phyloP scores from a whole-genome alignment of 257 asterid species.

The Petunia axillaris region DNA sequence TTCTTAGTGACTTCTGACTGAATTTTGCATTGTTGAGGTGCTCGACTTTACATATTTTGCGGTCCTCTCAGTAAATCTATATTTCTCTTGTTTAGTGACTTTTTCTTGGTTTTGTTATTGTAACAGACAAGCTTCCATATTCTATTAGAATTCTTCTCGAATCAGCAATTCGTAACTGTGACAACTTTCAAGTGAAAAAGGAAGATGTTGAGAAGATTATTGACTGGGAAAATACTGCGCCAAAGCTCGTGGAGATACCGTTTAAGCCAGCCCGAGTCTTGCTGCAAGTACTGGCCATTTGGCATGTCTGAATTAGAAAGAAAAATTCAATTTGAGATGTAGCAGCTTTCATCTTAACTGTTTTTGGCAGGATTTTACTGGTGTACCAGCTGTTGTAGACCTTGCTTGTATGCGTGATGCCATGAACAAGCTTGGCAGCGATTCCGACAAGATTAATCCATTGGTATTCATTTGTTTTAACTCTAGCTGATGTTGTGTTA shows the following conservation, averaged over 20 bases:
- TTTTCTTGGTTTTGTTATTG: constrained; percentile 13
- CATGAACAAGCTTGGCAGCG: constrained; percentile 90
- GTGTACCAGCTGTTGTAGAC: constrained; percentile 96
- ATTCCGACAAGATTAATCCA: constrained; percentile 93
- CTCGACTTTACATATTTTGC: neutral
- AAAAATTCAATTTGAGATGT: neutral
- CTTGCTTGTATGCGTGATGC: constrained; percentile 99
- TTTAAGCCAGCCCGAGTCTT: constrained; percentile 98
- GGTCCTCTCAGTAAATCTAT: neutral
- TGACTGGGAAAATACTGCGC: constrained; percentile 88
- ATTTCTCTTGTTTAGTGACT: neutral
- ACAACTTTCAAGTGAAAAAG: constrained; percentile 87
- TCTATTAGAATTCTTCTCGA: constrained; percentile 92
- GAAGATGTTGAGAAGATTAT: constrained; percentile 92
- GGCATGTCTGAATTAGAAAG: neutral
- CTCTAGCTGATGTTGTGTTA: constrained; percentile 16
- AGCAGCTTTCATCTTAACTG: constrained; percentile 15
- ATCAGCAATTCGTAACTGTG: constrained; percentile 96
- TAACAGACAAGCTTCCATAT: constrained; percentile 88
- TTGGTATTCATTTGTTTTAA: constrained; percentile 56
- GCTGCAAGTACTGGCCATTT: constrained; percentile 66
- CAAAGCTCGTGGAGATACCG: constrained; percentile 89
- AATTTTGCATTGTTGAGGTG: neutral
- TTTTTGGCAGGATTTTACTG: constrained; percentile 81
- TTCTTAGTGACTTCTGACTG: neutral